phyloP scores from a whole-genome alignment of 2,329 filamentous ascomycete species.

The Xylariaceae sp. region DNA sequence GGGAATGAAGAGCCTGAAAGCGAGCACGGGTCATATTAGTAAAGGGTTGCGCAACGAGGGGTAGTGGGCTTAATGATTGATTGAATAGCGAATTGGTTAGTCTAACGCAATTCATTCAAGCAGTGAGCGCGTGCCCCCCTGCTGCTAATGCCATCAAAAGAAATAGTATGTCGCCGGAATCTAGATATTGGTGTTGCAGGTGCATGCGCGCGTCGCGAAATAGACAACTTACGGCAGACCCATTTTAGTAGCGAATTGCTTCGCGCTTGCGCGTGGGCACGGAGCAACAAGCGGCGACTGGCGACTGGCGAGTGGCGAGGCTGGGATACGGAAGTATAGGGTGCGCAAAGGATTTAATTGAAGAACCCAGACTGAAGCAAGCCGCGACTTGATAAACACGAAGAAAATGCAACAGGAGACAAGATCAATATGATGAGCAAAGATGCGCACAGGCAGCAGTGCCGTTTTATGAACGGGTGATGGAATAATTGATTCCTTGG shows the following conservation, averaged over 20 bases:
- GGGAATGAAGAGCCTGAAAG: constrained; percentile 51
- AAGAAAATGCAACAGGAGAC: background rate
- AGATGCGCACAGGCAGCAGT: background rate
- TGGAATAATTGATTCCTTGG: constrained; percentile 17
- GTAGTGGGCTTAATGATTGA: background rate
- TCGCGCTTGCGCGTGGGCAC: constrained; percentile 20
- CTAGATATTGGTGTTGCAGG: constrained; percentile 3
- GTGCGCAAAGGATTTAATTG: background rate
- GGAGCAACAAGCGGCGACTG: constrained; percentile 8
- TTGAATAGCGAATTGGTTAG: background rate
- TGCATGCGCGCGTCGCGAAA: constrained; percentile 29
- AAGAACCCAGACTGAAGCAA: background rate
- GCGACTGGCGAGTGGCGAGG: too few relatives aligned
- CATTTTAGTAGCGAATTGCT: constrained; percentile 43
- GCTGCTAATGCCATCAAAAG: background rate
- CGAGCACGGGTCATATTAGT: constrained; percentile 20
- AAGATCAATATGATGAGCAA: background rate
- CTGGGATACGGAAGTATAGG: background rate
- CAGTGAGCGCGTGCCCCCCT: background rate
- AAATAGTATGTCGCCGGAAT: constrained; percentile 2
- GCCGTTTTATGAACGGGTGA: constrained; percentile 12
- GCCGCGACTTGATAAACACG: background rate
- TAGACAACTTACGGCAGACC: constrained; percentile 54
- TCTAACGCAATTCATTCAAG: background rate
- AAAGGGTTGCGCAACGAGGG: constrained; percentile 3